Evolutionary conservation across 2,329 filamentous ascomycete species (phyloP).

Genomic region (Coleophoma eucalyptorum): DNA sequence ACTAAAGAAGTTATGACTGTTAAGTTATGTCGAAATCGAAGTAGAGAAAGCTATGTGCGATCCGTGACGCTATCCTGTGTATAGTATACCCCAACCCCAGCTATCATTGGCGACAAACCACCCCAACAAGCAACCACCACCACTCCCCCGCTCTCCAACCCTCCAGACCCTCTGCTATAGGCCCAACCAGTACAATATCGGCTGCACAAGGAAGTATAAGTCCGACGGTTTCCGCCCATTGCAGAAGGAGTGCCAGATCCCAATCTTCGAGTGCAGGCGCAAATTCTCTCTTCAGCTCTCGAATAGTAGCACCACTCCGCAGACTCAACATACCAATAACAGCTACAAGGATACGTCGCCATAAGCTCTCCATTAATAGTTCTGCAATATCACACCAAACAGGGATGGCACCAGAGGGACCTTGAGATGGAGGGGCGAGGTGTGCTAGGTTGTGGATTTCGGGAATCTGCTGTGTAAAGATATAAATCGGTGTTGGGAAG

Average conservation of each 20-base stretch:
- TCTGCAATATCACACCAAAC: conserved; percentile 72
- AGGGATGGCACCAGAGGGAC: conserved; percentile 47
- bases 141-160: conserved; percentile 52
- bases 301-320: conserved; percentile 51
- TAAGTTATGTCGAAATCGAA: no score
- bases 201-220: conserved; percentile 10
- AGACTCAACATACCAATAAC: conserved; percentile 61
- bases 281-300: conserved; percentile 51
- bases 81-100: no score
- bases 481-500: conserved; percentile 53
- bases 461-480: conserved; percentile 47
- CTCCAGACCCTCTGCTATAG: conserved; percentile 35
- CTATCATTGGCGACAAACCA: not conserved
- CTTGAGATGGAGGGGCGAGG: conserved; percentile 34
- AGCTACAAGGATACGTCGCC: conserved; percentile 60
- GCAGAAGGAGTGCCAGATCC: conserved; percentile 54
- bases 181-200: not conserved
- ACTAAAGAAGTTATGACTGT: no score
- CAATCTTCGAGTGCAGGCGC: conserved; percentile 58
- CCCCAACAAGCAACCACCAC: conserved; percentile 63
- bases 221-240: conserved; percentile 52
- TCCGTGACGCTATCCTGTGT: no score
- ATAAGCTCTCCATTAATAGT: conserved; percentile 51
- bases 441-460: conserved; percentile 32
- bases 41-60: no score